Evolutionary conservation across 2,329 filamentous ascomycete genomes (phyloP).

Genomic region (Trichophyton benhamiae): DNA sequence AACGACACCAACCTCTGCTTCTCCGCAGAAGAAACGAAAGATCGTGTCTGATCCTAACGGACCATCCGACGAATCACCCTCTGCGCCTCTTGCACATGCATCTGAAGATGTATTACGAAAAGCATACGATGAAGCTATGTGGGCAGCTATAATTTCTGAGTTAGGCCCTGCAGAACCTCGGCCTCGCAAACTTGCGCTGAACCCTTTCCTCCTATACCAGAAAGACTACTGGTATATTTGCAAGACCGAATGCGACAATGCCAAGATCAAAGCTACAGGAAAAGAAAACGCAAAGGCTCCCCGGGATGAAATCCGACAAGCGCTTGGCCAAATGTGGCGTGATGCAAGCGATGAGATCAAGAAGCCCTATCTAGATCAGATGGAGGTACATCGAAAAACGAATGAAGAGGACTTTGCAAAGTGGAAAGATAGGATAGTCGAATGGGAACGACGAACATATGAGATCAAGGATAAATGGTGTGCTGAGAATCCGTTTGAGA

Average conservation of each 20-base stretch:
- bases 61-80: background rate
- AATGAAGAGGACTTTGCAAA: constrained; percentile 52
- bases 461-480: constrained; percentile 33
- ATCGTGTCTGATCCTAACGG: constrained; percentile 3
- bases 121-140: constrained; percentile 47
- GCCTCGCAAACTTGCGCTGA: constrained; percentile 62
- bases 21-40: constrained; percentile 20
- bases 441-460: constrained; percentile 31
- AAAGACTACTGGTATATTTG: constrained; percentile 56
- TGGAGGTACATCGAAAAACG: constrained; percentile 54
- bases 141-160: constrained; percentile 42
- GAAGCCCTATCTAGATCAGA: constrained; percentile 64
- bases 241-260: constrained; percentile 56
- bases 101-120: constrained; percentile 25
- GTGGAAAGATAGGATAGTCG: constrained; percentile 59
- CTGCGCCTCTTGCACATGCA: background rate
- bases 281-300: constrained; percentile 55
- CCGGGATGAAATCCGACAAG: constrained; percentile 64
- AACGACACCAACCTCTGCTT: constrained; percentile 16
- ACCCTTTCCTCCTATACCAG: constrained; percentile 82
- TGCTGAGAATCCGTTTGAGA: constrained; percentile 26
- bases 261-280: constrained; percentile 51
- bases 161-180: constrained; percentile 65
- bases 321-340: constrained; percentile 85
- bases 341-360: constrained; percentile 58